Conservation (phyloP, 768 basidiomycete genomes). For the Lactarius tabidus region DNA sequence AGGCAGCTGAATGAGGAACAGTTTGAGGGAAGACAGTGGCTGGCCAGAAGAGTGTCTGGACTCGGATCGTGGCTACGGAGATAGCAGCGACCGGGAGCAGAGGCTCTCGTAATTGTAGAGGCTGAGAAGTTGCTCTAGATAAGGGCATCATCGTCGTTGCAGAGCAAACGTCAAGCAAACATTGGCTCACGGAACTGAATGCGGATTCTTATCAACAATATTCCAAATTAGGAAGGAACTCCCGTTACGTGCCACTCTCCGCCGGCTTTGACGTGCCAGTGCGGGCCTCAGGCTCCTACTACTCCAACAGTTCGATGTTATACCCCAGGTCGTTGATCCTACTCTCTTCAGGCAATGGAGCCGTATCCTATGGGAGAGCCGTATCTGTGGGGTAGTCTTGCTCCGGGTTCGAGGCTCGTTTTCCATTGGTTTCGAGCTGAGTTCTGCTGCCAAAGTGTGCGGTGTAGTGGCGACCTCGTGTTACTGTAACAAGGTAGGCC, state of each 20-base stretch:
- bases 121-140: not conserved
- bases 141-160: not conserved
- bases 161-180: not conserved
- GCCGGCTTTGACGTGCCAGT: not conserved
- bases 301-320: not conserved
- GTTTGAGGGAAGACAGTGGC: not conserved
- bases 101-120: constrained; percentile 4
- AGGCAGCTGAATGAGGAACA: not conserved
- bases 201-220: not conserved
- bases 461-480: not conserved
- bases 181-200: not conserved
- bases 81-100: constrained; percentile 1
- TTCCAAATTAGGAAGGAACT: not conserved
- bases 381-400: not conserved
- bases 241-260: not conserved
- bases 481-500: not conserved
- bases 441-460: constrained; percentile 6
- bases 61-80: constrained; percentile 3
- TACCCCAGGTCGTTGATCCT: not conserved
- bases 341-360: not conserved
- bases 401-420: not conserved
- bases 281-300: not conserved
- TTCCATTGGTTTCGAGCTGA: not conserved
- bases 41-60: not conserved
- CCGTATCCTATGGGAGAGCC: not conserved